Base-by-base conservation (phyloP, 495 filamentous ascomycete species). In the Friedmanniomyces endolithicus region DNA sequence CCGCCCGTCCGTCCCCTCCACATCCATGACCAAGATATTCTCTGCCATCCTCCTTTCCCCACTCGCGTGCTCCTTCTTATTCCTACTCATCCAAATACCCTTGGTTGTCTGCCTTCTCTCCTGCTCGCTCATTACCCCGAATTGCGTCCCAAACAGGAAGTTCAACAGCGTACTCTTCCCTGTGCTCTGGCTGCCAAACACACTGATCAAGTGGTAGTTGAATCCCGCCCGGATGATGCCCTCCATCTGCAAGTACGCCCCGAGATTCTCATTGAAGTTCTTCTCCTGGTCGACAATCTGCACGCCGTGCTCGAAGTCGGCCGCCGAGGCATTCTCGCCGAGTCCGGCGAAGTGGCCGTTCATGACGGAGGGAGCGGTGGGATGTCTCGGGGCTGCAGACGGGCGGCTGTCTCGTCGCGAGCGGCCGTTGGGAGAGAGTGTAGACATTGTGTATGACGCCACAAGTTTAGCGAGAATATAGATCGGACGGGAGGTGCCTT, bases 61-160 rank as follows among this genome's bases (percentile, higher is more conserved):
- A 48, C 60, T 52, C 55, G 56, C 55, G 50, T 66, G 57, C 59
- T 74, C 71, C 61, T 73, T 80, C 72, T 92, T 89, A 65, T 96
- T 96, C 69, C 94, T 94, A 53, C 89, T 94, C 82, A 98, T 81
- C 92, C 92, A 98, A 67, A 97, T 98, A 62, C 92, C 92, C 74
- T 97, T 98, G 37, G 92, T 98, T 0, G 92, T 98, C 74, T 98
- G 92, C 59, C 86, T 80, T 50, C 92, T 81, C 63, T 94, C 87
- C 55, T 72, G 56, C 71, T 97, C 92, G 56, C 87, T 85, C 92
- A 98, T 98, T 53, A 97, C 90, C 44, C 85, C 87, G 75, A 98
- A 98, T 53, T 90, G 76, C 45, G 92, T 98, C 50, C 88, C 88
- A 67, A 98, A 98, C 31, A 98, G 79, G 70, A 90, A 77, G 72